A percentile compares a stretch with the other conserved stretches of the same genome.
Evolutionary conservation across 148 eudicot genomes (phyloP).

Genomic region (Chenopodium berlandieri): DNA sequence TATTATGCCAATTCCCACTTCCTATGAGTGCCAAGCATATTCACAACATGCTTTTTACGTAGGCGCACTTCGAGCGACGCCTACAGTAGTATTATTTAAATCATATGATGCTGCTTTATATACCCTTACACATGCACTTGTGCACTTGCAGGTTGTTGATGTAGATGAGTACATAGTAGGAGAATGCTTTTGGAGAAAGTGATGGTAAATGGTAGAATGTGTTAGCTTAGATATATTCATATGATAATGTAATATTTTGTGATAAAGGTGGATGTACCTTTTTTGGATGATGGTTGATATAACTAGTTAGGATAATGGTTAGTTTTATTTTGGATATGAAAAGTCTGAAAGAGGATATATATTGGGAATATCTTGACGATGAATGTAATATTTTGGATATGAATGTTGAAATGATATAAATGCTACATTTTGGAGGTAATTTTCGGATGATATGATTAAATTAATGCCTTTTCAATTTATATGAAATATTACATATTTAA

Average conservation of each 20-base stretch:
- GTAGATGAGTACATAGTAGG: not conserved
- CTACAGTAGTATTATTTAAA: too few species aligned
- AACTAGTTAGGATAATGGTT: not conserved
- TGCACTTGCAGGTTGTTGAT: not conserved
- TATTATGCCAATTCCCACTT: too few species aligned
- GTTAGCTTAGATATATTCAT: not conserved
- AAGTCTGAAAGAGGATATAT: not conserved
- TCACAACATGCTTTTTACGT: too few species aligned
- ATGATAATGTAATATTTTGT: not conserved
- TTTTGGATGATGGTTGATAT: not conserved
- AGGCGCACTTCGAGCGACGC: too few species aligned
- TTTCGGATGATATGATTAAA: too few species aligned
- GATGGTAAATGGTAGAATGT: not conserved
- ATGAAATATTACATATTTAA: too few species aligned
- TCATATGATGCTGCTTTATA: not conserved
- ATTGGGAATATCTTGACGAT: too few species aligned
- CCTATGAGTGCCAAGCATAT: too few species aligned
- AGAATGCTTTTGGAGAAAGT: not conserved
- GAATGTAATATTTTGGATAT: not conserved
- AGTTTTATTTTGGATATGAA: not conserved
- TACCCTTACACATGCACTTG: not conserved
- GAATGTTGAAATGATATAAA: not conserved
- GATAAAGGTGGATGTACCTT: not conserved
- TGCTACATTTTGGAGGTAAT: too few species aligned
- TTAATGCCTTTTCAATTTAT: not conserved